Evolutionary conservation across 352 stramenopile species (phyloP).

Genomic region (Phytophthora sojae): DNA sequence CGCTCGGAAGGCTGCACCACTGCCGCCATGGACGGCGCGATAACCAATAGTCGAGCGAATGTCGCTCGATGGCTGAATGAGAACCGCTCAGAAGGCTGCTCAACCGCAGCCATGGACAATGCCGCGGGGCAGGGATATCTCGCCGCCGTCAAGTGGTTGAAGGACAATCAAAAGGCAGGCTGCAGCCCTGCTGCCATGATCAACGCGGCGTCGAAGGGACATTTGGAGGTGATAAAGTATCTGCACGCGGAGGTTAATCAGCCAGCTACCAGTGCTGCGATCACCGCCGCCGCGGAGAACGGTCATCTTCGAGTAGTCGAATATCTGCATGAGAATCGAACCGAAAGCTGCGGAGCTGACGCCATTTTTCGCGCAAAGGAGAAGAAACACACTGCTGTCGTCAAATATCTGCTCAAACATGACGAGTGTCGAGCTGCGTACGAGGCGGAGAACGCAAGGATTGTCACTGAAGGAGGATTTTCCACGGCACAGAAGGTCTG

Average conservation of each 20-base stretch:
- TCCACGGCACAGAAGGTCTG: neutral
- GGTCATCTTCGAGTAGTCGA: slow-evolving; percentile 21
- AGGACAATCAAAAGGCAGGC: slow-evolving; percentile 16
- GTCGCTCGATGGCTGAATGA: slow-evolving; percentile 17
- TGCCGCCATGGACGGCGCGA: slow-evolving; percentile 24
- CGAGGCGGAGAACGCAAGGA: slow-evolving; percentile 1
- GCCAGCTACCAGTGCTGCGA: slow-evolving; percentile 15
- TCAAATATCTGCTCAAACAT: slow-evolving; percentile 7
- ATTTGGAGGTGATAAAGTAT: slow-evolving; percentile 33
- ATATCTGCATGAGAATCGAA: slow-evolving; percentile 19
- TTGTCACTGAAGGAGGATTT: slow-evolving; percentile 1
- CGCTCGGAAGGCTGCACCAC: slow-evolving; percentile 21
- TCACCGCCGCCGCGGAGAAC: slow-evolving; percentile 20
- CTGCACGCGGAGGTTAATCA: slow-evolving; percentile 18
- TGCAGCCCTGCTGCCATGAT: slow-evolving; percentile 28
- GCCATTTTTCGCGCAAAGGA: slow-evolving; percentile 9
- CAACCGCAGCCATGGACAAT: slow-evolving; percentile 28
- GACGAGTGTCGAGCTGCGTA: slow-evolving; percentile 20
- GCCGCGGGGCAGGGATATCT: slow-evolving; percentile 8
- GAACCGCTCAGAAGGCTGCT: slow-evolving; percentile 27
- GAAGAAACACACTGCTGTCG: slow-evolving; percentile 6
- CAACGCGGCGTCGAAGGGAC: slow-evolving; percentile 23
- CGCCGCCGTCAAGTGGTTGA: slow-evolving; percentile 25
- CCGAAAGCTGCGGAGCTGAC: neutral
- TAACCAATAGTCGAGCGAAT: slow-evolving; percentile 11